Percentiles rank a stretch among this genome's conserved stretches.
Evolutionary conservation across 169 alveolate genomes (phyloP).

Genomic region (Toxoplasma gondii): DNA sequence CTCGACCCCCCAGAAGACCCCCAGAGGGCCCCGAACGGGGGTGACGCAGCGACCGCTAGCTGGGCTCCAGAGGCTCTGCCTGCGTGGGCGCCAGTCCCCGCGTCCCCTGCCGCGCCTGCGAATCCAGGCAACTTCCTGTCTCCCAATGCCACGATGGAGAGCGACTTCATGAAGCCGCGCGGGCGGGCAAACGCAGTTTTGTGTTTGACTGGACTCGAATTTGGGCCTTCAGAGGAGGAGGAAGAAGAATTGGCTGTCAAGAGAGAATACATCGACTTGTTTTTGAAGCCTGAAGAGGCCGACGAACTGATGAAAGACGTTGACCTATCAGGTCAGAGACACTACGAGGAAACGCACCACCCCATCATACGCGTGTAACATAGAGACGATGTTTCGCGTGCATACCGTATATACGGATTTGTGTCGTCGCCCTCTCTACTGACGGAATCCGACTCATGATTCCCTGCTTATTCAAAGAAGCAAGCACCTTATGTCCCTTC

Average conservation of each 20-base stretch:
- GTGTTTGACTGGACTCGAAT: background rate
- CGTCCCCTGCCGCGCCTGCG: background rate
- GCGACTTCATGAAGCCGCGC: background rate
- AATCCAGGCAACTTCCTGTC: background rate
- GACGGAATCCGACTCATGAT: too few relatives aligned
- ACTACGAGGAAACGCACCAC: background rate
- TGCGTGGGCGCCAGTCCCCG: background rate
- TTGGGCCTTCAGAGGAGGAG: background rate
- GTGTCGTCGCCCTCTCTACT: background rate
- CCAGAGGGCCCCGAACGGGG: too few relatives aligned
- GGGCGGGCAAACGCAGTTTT: background rate
- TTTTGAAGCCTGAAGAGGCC: slow-evolving; percentile 44
- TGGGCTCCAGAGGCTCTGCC: background rate
- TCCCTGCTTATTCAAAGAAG: too few relatives aligned
- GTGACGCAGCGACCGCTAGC: too few relatives aligned
- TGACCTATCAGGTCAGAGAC: slow-evolving; percentile 54
- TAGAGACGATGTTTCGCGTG: background rate
- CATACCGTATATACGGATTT: background rate
- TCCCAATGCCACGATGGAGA: background rate
- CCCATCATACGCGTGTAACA: background rate
- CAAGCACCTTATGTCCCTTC: too few relatives aligned
- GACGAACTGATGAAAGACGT: slow-evolving; percentile 58
- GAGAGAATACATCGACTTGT: slow-evolving; percentile 50
- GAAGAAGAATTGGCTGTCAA: slow-evolving; percentile 10
- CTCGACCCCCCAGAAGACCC: too few relatives aligned